phyloP scores from a whole-genome alignment of 371 early-diverging fungal species.

The Mucor sp. region DNA sequence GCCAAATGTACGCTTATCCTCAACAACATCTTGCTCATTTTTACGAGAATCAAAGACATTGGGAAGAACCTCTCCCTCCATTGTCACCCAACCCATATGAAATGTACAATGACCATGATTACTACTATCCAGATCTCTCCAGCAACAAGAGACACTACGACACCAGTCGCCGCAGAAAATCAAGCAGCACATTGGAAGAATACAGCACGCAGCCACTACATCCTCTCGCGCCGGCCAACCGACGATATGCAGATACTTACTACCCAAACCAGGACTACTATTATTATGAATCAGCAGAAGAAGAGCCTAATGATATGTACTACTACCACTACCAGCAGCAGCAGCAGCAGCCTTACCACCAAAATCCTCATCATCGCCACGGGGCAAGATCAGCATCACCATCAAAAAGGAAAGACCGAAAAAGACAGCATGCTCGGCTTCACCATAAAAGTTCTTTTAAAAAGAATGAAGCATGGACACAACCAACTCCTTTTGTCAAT shows the following conservation, averaged over 20 bases:
- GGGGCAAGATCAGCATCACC: neutral
- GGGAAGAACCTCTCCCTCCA: neutral
- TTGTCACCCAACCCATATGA: neutral
- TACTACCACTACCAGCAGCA: neutral
- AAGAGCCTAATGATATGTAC: neutral
- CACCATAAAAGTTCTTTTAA: neutral
- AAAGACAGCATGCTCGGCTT: neutral
- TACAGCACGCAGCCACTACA: too few species aligned
- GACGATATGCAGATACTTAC: neutral
- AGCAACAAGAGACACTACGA: neutral
- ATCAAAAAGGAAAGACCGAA: neutral
- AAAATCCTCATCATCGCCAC: neutral
- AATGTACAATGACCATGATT: neutral
- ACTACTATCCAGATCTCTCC: neutral
- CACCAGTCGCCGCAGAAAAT: neutral
- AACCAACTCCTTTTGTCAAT: conserved; percentile 1
- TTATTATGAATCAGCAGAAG: neutral
- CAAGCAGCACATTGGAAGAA: neutral
- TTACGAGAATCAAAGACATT: neutral
- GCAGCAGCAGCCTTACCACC: too few species aligned
- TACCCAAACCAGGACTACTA: neutral
- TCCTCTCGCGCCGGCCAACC: neutral
- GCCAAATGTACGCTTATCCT: neutral
- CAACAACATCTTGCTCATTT: neutral
- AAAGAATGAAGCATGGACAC: neutral